Conservation (phyloP, 345 rosid species). For the Mercurialis annua region DNA sequence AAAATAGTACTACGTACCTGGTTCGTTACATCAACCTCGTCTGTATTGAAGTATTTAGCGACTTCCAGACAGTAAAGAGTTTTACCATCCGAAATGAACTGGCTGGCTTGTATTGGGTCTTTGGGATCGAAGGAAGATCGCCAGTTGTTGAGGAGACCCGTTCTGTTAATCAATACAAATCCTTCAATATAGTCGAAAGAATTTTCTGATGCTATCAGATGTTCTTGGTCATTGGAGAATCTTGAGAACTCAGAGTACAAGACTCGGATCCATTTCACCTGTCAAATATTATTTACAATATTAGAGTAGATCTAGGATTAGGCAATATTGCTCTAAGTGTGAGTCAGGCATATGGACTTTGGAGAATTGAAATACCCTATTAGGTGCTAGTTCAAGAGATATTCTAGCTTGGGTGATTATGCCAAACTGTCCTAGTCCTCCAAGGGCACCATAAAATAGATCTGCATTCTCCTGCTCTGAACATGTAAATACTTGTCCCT, state of each 20-base stretch:
- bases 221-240: constrained; percentile 82
- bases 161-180: constrained; percentile 72
- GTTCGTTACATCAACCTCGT: constrained; percentile 38
- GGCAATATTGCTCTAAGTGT: background rate
- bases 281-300: constrained; percentile 19
- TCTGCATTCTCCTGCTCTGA: constrained; percentile 70
- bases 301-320: background rate
- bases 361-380: constrained; percentile 46
- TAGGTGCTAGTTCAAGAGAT: constrained; percentile 61
- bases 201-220: constrained; percentile 49
- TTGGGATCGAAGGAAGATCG: constrained; percentile 71
- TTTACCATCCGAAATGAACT: constrained; percentile 71
- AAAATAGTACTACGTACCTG: constrained; percentile 40
- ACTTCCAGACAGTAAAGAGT: constrained; percentile 83
- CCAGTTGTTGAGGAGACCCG: constrained; percentile 76
- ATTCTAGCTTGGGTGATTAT: constrained; percentile 82
- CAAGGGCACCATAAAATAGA: constrained; percentile 81
- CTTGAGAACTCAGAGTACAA: constrained; percentile 79
- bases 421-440: constrained; percentile 98
- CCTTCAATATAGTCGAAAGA: constrained; percentile 92
- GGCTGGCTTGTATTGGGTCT: constrained; percentile 65
- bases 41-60: constrained; percentile 63
- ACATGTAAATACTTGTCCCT: constrained; percentile 77
- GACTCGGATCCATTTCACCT: constrained; percentile 94
- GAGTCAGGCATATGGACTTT: background rate